Conservation (phyloP, 345 rosid genomes). For the Arabidopsis thaliana region TAIR10.1 NC_003070.9:1235501-1236000, state of each 20-base stretch:
- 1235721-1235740: conserved; percentile 38
- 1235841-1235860: conserved; percentile 42
- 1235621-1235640: conserved; percentile 68
- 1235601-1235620: conserved; percentile 75
- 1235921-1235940: conserved; percentile 29
- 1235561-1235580: conserved; percentile 44
- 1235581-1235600: conserved; percentile 47
- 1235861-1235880: conserved; percentile 63
- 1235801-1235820: conserved; percentile 36
- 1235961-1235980: conserved; percentile 3
- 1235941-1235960: not conserved
- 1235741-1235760: conserved; percentile 56
- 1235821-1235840: conserved; percentile 19
- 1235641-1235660: conserved; percentile 42
- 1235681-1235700: conserved; percentile 1
- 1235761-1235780: conserved; percentile 49
- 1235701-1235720: not conserved
- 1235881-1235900: conserved; percentile 57
- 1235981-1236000: conserved; percentile 28
- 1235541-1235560: conserved; percentile 51
- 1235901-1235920: conserved; percentile 4
- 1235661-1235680: conserved; percentile 12
- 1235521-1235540: conserved; percentile 54
- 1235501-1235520: conserved; percentile 67
- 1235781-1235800: conserved; percentile 59